Evolutionary conservation across 305 asterid species (phyloP).

Genomic region (Rubia tinctorum): DNA sequence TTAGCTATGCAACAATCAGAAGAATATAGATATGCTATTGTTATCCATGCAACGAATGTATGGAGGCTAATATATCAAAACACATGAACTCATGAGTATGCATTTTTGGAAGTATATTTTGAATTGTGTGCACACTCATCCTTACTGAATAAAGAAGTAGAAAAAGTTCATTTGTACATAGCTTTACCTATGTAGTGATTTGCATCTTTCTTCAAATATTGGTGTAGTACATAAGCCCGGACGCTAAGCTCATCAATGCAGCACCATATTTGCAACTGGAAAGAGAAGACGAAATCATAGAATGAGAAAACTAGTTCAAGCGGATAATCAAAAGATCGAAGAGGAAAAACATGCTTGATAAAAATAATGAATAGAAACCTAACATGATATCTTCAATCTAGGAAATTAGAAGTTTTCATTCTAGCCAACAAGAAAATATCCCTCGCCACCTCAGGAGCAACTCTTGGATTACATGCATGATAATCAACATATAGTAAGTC

Average conservation of each 20-base stretch:
- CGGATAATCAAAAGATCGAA: background rate
- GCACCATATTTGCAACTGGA: conserved; percentile 96
- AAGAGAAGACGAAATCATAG: conserved; percentile 7
- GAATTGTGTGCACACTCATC: background rate
- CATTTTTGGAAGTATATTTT: background rate
- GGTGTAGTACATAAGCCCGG: conserved; percentile 67
- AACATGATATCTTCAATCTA: conserved; percentile 95
- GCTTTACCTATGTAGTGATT: conserved; percentile 84
- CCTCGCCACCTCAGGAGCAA: conserved; percentile 92
- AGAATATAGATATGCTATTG: background rate
- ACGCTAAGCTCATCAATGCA: conserved; percentile 90
- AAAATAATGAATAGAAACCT: conserved; percentile 43
- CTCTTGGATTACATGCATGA: conserved; percentile 84
- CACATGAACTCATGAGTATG: background rate
- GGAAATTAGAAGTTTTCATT: conserved; percentile 98
- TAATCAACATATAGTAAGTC: background rate
- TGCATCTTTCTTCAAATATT: conserved; percentile 65
- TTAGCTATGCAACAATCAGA: background rate
- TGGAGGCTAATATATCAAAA: background rate
- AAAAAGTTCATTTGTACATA: background rate
- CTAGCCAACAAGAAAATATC: conserved; percentile 93
- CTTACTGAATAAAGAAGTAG: too few species aligned
- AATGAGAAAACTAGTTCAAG: conserved; percentile 19
- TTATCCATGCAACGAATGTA: background rate
- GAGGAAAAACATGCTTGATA: background rate